A percentile compares a stretch with the other conserved stretches of the same genome.
These are phyloP conservation scores for Colletotrichum theobromicola DNA, from an alignment of 2,329 filamentous ascomycete genomes.

Conservation along the genomic window DNA sequence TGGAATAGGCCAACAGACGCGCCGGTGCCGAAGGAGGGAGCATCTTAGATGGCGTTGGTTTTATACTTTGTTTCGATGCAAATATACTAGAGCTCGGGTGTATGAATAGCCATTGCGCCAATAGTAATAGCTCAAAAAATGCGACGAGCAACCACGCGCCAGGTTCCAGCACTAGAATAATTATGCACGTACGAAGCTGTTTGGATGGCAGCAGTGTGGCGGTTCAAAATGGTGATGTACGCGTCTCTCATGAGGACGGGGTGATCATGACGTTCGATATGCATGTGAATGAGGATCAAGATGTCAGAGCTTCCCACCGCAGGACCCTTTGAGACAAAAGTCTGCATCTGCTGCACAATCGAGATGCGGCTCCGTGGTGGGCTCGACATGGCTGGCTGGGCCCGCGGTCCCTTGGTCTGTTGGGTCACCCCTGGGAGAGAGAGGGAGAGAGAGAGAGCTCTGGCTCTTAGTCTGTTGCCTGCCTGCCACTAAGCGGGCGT, in stretches of 20 bases:
- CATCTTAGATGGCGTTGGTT: not conserved
- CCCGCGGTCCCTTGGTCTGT: not conserved
- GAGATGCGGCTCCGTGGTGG: conserved; percentile 16
- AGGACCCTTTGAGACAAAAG: not conserved
- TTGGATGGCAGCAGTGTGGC: not conserved
- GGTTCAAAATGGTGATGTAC: not conserved
- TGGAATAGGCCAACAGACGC: conserved; percentile 67
- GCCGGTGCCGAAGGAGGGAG: conserved; percentile 17
- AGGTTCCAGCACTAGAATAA: not conserved
- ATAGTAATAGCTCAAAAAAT: not conserved
- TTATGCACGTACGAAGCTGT: not conserved
- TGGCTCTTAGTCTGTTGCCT: not conserved
- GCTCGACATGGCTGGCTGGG: not conserved
- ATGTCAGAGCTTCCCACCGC: not conserved
- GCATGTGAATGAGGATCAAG: conserved; percentile 13
- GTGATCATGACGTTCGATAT: conserved; percentile 13
- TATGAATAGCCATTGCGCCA: not conserved
- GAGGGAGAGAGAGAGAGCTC: too few species aligned
- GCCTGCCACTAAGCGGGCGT: not conserved
- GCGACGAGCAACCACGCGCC: not conserved
- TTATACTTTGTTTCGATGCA: not conserved
- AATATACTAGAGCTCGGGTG: not conserved
- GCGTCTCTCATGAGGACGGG: not conserved
- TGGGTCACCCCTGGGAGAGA: not conserved
- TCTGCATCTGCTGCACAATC: not conserved